Conservation (phyloP, 306 rosid species). For the Casuarina equisetifolia region DNA sequence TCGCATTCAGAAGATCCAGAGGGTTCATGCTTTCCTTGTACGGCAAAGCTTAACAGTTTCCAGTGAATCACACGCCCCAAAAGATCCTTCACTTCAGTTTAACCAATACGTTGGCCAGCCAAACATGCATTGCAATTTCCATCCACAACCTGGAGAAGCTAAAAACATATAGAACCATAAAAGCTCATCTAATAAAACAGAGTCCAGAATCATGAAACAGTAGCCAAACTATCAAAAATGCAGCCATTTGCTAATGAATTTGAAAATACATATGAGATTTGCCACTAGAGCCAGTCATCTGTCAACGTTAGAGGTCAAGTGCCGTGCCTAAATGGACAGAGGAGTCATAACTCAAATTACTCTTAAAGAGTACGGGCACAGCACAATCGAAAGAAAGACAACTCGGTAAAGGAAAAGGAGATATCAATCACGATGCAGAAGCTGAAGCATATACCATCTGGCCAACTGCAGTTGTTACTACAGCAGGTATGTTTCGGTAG, state of each 20-base stretch:
- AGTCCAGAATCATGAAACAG: neutral
- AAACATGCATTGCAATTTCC: conserved; percentile 5
- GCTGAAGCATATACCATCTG: conserved; percentile 63
- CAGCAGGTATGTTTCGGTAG: conserved; percentile 53
- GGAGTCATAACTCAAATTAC: no score
- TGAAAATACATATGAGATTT: neutral
- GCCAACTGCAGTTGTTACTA: conserved; percentile 77
- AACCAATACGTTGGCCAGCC: neutral
- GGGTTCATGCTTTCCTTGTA: neutral
- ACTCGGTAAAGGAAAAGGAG: neutral
- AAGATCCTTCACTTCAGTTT: neutral
- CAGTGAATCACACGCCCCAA: neutral
- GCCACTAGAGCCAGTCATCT: neutral
- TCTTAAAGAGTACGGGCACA: neutral
- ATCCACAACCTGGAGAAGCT: neutral
- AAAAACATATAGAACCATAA: conserved; percentile 2
- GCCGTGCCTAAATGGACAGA: neutral
- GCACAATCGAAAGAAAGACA: neutral
- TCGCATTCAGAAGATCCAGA: neutral
- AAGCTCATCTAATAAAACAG: conserved; percentile 1
- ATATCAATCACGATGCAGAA: neutral
- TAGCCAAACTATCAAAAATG: neutral
- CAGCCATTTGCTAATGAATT: neutral
- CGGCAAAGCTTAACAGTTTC: conserved; percentile 4
- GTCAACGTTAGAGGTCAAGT: neutral